Percentiles rank a stretch among this genome's conserved stretches.
These are phyloP conservation scores for Calonectria hawksworthii DNA, from an alignment of 2,329 filamentous ascomycete species.

Conservation along the genomic window DNA sequence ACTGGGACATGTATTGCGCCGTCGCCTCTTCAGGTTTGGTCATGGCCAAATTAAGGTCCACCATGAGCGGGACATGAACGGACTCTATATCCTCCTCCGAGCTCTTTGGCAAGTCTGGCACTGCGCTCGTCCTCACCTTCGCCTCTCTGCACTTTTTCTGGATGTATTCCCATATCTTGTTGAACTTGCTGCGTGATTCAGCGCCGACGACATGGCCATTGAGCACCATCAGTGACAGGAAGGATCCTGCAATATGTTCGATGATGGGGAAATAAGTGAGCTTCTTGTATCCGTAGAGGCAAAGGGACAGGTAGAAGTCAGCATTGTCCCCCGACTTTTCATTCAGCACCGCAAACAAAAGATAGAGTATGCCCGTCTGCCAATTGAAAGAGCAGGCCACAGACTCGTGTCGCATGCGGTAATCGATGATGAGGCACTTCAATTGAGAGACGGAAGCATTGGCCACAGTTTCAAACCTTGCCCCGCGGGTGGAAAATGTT, in stretches of 20 bases:
- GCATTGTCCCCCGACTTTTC: constrained; percentile 47
- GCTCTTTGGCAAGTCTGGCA: background rate
- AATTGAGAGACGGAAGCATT: constrained; percentile 54
- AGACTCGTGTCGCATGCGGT: constrained; percentile 51
- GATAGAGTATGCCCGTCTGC: constrained; percentile 56
- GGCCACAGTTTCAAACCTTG: constrained; percentile 48
- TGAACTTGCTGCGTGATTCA: background rate
- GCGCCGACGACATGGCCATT: constrained; percentile 38
- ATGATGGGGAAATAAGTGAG: constrained; percentile 53
- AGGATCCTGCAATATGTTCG: constrained; percentile 49
- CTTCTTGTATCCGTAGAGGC: constrained; percentile 55
- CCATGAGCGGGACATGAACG: constrained; percentile 54
- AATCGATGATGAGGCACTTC: constrained; percentile 54
- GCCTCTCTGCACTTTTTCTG: too few relatives aligned
- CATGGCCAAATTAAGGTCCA: constrained; percentile 53
- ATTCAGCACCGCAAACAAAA: constrained; percentile 54
- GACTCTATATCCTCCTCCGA: background rate
- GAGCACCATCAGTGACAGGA: constrained; percentile 54
- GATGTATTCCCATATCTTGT: background rate
- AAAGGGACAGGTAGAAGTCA: constrained; percentile 54
- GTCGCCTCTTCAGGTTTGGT: constrained; percentile 50
- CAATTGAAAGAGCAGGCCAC: constrained; percentile 52
- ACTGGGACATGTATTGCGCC: constrained; percentile 50
- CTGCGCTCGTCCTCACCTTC: background rate
- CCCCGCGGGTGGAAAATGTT: constrained; percentile 48